A percentile compares a stretch with the other conserved stretches of the same genome.
phyloP scores from a whole-genome alignment of 2,329 filamentous ascomycete genomes.

The Lasiodiplodia gonubiensis region DNA sequence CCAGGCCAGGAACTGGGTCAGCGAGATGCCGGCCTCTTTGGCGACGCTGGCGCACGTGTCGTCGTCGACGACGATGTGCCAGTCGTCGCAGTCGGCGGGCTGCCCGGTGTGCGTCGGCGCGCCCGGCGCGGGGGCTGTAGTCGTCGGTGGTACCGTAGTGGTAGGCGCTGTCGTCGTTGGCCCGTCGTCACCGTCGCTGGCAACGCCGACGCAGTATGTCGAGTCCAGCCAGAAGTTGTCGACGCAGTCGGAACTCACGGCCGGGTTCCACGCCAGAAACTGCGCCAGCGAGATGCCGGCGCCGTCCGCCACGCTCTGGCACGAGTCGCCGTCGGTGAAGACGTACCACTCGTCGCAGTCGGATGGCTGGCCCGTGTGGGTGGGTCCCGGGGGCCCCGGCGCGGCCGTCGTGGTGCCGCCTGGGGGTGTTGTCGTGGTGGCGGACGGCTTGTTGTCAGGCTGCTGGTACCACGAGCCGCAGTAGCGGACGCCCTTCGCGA shows the following conservation, averaged over 20 bases:
- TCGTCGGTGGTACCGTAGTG: neutral
- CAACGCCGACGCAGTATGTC: neutral
- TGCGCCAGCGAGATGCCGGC: conserved; percentile 5
- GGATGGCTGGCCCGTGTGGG: neutral
- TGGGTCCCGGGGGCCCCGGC: neutral
- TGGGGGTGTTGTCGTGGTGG: neutral
- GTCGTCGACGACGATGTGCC: neutral
- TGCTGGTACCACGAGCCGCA: neutral
- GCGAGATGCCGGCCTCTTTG: neutral
- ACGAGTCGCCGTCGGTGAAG: neutral
- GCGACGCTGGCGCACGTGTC: conserved; percentile 6
- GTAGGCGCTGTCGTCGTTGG: neutral
- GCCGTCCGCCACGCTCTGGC: neutral
- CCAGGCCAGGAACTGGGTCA: conserved; percentile 1
- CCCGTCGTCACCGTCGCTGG: neutral
- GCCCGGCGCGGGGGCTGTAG: neutral
- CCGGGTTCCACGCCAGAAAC: conserved; percentile 25
- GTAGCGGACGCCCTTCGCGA: neutral
- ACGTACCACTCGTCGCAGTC: neutral
- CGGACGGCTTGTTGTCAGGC: neutral
- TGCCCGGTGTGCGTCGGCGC: neutral
- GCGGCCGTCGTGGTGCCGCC: neutral
- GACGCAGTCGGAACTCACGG: neutral
- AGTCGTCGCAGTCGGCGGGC: neutral
- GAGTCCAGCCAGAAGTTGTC: neutral